phyloP scores from a whole-genome alignment of 768 basidiomycete genomes.

The Boletus eberwhitei region DNA sequence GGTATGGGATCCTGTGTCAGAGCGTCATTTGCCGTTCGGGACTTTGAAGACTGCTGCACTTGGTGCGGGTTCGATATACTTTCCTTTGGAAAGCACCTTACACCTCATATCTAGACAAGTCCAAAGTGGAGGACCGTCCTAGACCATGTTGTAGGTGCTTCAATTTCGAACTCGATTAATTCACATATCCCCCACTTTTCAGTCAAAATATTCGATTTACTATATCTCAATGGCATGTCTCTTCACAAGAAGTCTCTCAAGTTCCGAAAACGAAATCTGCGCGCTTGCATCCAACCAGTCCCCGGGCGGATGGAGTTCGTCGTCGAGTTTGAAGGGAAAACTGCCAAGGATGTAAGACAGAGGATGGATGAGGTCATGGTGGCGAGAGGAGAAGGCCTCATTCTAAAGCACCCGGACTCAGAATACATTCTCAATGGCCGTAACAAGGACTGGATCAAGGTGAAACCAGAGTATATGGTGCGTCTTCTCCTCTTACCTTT shows the following conservation, averaged over 20 bases:
- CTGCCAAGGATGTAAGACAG: constrained; percentile 74
- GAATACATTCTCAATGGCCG: constrained; percentile 85
- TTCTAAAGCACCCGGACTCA: constrained; percentile 81
- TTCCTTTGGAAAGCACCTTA: background rate
- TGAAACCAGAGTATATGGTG: constrained; percentile 88
- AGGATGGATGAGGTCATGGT: constrained; percentile 84
- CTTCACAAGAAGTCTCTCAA: constrained; percentile 68
- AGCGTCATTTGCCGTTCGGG: constrained; percentile 88
- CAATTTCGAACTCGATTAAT: background rate
- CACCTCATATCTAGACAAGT: constrained; percentile 49
- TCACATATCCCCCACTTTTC: background rate
- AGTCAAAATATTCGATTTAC: constrained; percentile 97
- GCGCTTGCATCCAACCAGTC: constrained; percentile 61
- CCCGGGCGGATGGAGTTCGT: constrained; percentile 81
- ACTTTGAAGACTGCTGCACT: constrained; percentile 89
- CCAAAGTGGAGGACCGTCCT: constrained; percentile 66
- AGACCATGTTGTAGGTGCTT: constrained; percentile 81
- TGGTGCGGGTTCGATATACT: constrained; percentile 43
- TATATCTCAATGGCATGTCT: constrained; percentile 83
- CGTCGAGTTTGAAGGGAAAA: constrained; percentile 67
- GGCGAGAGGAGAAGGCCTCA: constrained; percentile 85
- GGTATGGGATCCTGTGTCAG: constrained; percentile 91
- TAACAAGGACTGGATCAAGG: constrained; percentile 93
- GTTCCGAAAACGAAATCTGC: constrained; percentile 78
- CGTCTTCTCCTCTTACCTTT: constrained; percentile 2